phyloP scores from a whole-genome alignment of 768 basidiomycete species.

The Podaxis pistillaris region DNA sequence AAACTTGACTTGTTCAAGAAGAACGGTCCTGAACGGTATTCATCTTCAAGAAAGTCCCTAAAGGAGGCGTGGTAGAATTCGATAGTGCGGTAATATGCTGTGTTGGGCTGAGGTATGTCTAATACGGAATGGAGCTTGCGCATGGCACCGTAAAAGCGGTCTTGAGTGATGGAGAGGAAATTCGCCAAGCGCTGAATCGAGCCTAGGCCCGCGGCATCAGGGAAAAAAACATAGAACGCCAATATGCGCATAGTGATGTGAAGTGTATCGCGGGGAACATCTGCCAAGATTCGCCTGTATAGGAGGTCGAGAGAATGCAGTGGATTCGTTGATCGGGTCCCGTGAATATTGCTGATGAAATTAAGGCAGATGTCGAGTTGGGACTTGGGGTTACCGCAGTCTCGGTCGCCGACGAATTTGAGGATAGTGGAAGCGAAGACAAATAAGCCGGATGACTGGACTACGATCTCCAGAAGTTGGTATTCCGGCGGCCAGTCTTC shows the following conservation, averaged over 20 bases:
- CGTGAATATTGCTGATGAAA: neutral
- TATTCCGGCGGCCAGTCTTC: neutral
- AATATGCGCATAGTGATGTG: neutral
- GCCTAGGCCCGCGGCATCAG: neutral
- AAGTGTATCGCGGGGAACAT: neutral
- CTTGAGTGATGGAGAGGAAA: neutral
- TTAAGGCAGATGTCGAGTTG: neutral
- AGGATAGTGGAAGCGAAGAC: neutral
- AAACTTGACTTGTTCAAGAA: neutral
- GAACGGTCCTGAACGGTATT: neutral
- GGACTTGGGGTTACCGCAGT: neutral
- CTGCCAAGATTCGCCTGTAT: neutral
- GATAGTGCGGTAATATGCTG: neutral
- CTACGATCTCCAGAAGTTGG: neutral
- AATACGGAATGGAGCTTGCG: neutral
- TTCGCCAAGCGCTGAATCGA: neutral
- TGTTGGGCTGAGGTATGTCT: neutral
- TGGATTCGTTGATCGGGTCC: neutral
- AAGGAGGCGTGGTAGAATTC: slow-evolving; percentile 2
- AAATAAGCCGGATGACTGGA: neutral
- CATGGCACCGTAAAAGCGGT: neutral
- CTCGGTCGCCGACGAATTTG: neutral
- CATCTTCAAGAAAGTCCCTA: neutral
- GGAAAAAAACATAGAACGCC: neutral
- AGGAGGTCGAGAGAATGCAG: neutral